Evolutionary conservation across 495 filamentous ascomycete species (phyloP).

Genomic region (Neurospora terricola): DNA sequence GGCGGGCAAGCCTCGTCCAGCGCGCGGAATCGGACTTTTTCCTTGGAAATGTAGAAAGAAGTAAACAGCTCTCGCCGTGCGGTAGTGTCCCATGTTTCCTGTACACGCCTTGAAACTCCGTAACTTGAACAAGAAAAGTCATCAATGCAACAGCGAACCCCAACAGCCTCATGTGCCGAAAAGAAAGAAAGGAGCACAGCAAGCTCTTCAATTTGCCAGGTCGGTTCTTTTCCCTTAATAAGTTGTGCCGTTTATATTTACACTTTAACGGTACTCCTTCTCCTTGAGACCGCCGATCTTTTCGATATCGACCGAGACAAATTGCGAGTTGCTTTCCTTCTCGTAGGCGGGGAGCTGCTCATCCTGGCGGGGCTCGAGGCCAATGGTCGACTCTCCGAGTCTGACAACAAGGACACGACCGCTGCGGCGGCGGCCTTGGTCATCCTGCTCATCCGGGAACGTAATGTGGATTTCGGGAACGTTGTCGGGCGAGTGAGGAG

Average conservation of each 20-base stretch:
- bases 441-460: constrained; percentile 90
- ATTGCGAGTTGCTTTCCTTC: constrained; percentile 60
- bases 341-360: constrained; percentile 81
- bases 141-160: background rate
- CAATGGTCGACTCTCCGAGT: constrained; percentile 80
- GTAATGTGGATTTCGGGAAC: constrained; percentile 97
- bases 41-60: constrained; percentile 4
- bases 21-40: background rate
- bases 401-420: constrained; percentile 86
- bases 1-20: background rate
- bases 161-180: background rate
- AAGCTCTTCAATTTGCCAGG: background rate
- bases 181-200: background rate
- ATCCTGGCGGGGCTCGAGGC: constrained; percentile 76
- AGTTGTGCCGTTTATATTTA: background rate
- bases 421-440: constrained; percentile 73
- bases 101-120: constrained; percentile 14
- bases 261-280: constrained; percentile 47
- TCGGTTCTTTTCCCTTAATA: background rate
- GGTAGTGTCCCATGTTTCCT: constrained; percentile 14
- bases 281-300: constrained; percentile 92
- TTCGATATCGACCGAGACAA: constrained; percentile 88
- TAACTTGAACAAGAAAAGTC: background rate
- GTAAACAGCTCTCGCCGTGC: constrained; percentile 9
- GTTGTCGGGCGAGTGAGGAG: constrained; percentile 64